Conservation (phyloP, 2,329 filamentous ascomycete genomes). For the Paraphaeosphaeria sporulosa region DNA sequence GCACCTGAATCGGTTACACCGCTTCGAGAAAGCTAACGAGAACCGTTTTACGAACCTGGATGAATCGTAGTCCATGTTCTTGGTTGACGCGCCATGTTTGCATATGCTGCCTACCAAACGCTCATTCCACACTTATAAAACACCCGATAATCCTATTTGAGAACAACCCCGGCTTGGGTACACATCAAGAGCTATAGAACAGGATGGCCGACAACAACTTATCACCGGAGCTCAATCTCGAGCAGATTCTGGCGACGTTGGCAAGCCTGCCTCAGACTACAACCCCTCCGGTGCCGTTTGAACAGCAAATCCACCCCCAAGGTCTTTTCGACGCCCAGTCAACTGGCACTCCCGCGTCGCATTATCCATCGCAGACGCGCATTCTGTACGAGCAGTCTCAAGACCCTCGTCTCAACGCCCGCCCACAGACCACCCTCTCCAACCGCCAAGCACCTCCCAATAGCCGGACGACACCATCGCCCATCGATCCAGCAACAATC, state of each 20-base stretch:
- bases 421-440: constrained; percentile 20
- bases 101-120: not conserved
- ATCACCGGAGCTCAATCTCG: constrained; percentile 38
- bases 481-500: constrained; percentile 57
- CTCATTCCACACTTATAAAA: not conserved
- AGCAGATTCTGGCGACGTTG: constrained; percentile 45
- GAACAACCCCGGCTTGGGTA: not conserved
- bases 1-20: not conserved
- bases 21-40: not conserved
- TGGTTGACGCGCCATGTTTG: constrained; percentile 2
- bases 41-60: too few relatives aligned
- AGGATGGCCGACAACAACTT: constrained; percentile 41
- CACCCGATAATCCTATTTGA: not conserved
- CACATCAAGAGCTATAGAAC: not conserved
- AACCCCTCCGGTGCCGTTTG: constrained; percentile 14
- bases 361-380: constrained; percentile 12
- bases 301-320: constrained; percentile 21
- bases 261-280: constrained; percentile 37
- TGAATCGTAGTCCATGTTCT: not conserved
- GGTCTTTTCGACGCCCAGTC: constrained; percentile 15
- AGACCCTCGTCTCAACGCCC: constrained; percentile 35
- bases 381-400: constrained; percentile 15
- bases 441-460: constrained; percentile 27
- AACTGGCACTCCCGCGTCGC: constrained; percentile 16
- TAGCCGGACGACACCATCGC: constrained; percentile 26